Base-by-base conservation (phyloP, 495 filamentous ascomycete species). In the Daldinia grandis region DNA sequence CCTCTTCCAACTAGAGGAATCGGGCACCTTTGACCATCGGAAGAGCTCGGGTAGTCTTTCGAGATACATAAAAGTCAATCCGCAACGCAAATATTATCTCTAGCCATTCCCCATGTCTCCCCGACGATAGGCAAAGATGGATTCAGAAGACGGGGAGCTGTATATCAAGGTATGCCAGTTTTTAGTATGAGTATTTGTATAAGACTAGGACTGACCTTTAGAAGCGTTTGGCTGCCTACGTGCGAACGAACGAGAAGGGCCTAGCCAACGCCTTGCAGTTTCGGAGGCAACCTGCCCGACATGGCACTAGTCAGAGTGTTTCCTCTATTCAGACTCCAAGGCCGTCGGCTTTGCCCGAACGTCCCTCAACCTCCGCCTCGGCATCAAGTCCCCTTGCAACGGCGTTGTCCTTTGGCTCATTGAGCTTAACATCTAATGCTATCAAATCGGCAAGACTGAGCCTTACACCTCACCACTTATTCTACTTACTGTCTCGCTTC, bases 391-490 rank as follows among this genome's bases (percentile, higher is more conserved):
- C 89, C 21, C 85, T 97, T 49, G 92, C 93, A 12, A 87, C 92
- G 1, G 93, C 95, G 47, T 83, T 98, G 37, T 97, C 95, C 37
- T 88, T 96, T 40, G 92, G 93, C 50, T 87, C 91, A 50, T 80
- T 97, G 66, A 92, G 84, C 71, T 97, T 98, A 77, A 87, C 92
- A 42, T 94, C 94, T 30, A 89, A 91, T 74, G 90, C 83, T 67
- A 85, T 93, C 74, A 97, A 95, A 81, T 92, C 94, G 47, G 91
- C 91, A 38, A 98, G 95, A 83, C 83, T 99, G 58, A 93, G 93
- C 30, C 87, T 99, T 51, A 98, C 95, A n/a, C 93, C 95, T 19
- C 95, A 99, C 70, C 95, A 99, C 81, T 87, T 99, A 37, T 99
- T 96, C 82, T 99, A 97, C 77, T 87, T 99, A 27, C 86, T 99